Base-by-base conservation (phyloP, 805 yeast species). In the Kodamaea jinghongensis region DNA sequence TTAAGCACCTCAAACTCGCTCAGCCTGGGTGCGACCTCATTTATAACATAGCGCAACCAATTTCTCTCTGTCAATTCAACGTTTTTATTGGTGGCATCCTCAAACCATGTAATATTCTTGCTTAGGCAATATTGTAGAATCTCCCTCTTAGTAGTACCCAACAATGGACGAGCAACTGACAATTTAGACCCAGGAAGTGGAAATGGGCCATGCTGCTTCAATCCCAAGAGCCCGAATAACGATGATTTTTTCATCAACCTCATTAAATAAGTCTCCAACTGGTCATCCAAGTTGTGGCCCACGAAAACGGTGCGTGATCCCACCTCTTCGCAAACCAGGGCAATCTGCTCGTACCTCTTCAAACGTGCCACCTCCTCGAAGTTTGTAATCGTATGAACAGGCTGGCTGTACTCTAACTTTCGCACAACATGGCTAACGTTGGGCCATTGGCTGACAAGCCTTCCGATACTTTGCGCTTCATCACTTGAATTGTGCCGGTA, bases 281-380 rank as follows among this genome's bases (percentile, higher is more conserved):
- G 88, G 55, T 86, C 95, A 51, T 86, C 79, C 34, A 66, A 51
- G 48, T 79, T 86, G 50, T 86, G 95, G 0, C 84, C 95, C 29
- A 80, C 61, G 15, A 79, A 55, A 4, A 86, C 42, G n/a, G 67
- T 49, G 0, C 54, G 27, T 3, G 73, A 60, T 0, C 50, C 55
- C 2, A 58, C 39, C 1, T 54, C 39, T 0, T 52, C 36, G 49
- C 88, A 79, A 0, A 67, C 60, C 0, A 56, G 34, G 4, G 58
- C 51, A 11, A 86, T 56, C 3, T 63, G 63, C 22, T 61, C 45
- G 43, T 79, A 78, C 28, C 95, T 57, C 35, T 68, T 67, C 2
- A 48, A 42, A 22, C 95, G 60, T 0, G 95, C 91, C 7, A 68
- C 64, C 46, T 67, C 74, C 55, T 85, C 95, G 46, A 80, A 70